Evolutionary conservation across 2,329 filamentous ascomycete species (phyloP), one percentile per base, ranked within the genome.

Genomic region (Monosporascus ibericus): DNA sequence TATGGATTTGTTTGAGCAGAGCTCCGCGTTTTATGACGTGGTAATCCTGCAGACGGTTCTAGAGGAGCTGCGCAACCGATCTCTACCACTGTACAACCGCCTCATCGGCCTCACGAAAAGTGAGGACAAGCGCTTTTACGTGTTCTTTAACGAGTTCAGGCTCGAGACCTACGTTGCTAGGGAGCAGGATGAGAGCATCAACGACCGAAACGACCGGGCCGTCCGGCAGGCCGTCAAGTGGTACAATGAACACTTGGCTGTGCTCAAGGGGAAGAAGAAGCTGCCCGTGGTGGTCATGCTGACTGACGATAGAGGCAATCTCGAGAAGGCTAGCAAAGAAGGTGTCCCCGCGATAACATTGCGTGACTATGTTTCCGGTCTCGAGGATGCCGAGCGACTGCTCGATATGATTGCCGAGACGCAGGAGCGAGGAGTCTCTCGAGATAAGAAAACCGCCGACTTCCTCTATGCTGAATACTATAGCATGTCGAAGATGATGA

Each of bases 141-240:
- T 99, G 49, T 99, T 99, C 70, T 97, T 97, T 81, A 99, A 99
- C 69, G 94, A 99, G 64, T 99, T 99, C 67, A 83, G 92, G 49
- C 77, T 92, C 39, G 95, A 99, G 70, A 99, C 94, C 0, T 88
- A 96, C 65, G 82, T 96, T 47, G 74, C 80, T 27, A 81, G 94
- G 56, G 80, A 85, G 20, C 70, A 79, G 6, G 86, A 88, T 38
- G 94, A 99, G 74, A 87, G 83, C 3, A 94, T 99, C 71, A 99
- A 99, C 68, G 94, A 99, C 69, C 82, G 94, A 51, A 99, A 99
- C 65, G 95, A 99, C 69, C 85, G 92, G 56, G 91, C 94, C 44
- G 90, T 99, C 30, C 81, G 94, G 47, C 82, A 80, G 61, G 90
- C 92, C 2, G 90, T 92, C 49, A 82, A 85, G 64, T 99, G 94